Evolutionary conservation across 768 basidiomycete species (phyloP).

Genomic region (Amanita muscaria): DNA sequence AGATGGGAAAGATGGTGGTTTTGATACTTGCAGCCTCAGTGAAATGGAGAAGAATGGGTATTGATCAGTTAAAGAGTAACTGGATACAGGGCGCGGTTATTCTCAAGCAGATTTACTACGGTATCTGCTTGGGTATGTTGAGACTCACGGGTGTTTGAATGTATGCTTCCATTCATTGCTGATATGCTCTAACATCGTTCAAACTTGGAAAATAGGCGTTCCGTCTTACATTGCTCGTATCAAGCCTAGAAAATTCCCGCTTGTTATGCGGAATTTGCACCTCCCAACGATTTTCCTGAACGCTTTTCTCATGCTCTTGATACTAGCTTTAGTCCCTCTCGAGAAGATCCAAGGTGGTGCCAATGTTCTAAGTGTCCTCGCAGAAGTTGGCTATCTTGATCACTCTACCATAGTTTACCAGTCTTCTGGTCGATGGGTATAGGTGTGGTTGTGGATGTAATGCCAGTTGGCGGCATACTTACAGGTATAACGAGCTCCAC

Average conservation of each 20-base stretch:
- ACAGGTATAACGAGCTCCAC: slow-evolving; percentile 38
- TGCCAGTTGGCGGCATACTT: slow-evolving; percentile 65
- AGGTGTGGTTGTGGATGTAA: slow-evolving; percentile 58
- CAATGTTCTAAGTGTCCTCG: slow-evolving; percentile 61
- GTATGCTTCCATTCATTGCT: slow-evolving; percentile 20
- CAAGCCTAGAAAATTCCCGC: slow-evolving; percentile 43
- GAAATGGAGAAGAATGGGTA: slow-evolving; percentile 46
- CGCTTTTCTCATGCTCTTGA: slow-evolving; percentile 45
- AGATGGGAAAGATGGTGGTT: slow-evolving; percentile 49
- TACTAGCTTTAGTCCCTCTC: slow-evolving; percentile 51
- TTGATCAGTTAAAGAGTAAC: slow-evolving; percentile 39
- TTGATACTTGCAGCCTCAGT: slow-evolving; percentile 42
- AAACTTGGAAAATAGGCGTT: slow-evolving; percentile 28
- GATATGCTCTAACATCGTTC: not conserved
- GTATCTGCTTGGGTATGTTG: slow-evolving; percentile 63
- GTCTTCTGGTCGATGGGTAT: slow-evolving; percentile 54
- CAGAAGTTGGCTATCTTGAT: slow-evolving; percentile 34
- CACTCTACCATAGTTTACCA: slow-evolving; percentile 14
- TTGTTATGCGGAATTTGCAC: slow-evolving; percentile 59
- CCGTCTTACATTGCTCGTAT: slow-evolving; percentile 61
- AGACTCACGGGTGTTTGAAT: slow-evolving; percentile 69
- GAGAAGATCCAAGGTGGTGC: slow-evolving; percentile 37
- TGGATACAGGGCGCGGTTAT: slow-evolving; percentile 37
- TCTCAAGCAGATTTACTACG: slow-evolving; percentile 47
- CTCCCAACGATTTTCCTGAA: slow-evolving; percentile 49